A percentile compares a stretch with the other conserved stretches of the same genome.
phyloP scores from a whole-genome alignment of 2,329 filamentous ascomycete species.

The Xylaria polymorpha region DNA sequence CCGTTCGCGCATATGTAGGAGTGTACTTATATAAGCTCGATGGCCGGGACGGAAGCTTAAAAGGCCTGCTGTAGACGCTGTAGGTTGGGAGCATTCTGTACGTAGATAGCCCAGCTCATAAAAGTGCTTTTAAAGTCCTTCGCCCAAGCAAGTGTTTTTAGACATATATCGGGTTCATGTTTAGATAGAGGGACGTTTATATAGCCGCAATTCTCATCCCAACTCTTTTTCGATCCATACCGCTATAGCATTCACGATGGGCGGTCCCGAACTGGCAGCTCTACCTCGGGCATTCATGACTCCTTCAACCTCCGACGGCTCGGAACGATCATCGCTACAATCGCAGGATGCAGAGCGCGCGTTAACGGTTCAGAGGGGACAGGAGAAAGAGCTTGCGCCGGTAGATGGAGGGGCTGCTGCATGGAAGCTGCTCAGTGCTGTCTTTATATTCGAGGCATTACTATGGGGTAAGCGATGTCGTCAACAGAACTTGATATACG shows the following conservation, averaged over 20 bases:
- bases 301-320: background rate
- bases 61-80: background rate
- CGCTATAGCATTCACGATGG: background rate
- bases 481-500: background rate
- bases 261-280: conserved; percentile 5
- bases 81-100: background rate
- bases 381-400: conserved; percentile 39
- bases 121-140: background rate
- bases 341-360: conserved; percentile 22
- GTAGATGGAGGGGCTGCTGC: conserved; percentile 44
- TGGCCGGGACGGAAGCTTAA: background rate
- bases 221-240: background rate
- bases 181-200: background rate
- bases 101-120: background rate
- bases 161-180: background rate
- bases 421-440: conserved; percentile 44
- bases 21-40: background rate
- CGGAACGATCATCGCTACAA: background rate
- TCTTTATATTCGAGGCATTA: conserved; percentile 47
- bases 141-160: background rate
- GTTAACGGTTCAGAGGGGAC: background rate
- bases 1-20: background rate
- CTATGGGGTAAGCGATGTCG: conserved; percentile 41
- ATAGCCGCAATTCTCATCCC: background rate
- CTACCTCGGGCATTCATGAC: conserved; percentile 8